Conservation (phyloP, 352 stramenopile species). For the Phytopythium delawarense region DNA sequence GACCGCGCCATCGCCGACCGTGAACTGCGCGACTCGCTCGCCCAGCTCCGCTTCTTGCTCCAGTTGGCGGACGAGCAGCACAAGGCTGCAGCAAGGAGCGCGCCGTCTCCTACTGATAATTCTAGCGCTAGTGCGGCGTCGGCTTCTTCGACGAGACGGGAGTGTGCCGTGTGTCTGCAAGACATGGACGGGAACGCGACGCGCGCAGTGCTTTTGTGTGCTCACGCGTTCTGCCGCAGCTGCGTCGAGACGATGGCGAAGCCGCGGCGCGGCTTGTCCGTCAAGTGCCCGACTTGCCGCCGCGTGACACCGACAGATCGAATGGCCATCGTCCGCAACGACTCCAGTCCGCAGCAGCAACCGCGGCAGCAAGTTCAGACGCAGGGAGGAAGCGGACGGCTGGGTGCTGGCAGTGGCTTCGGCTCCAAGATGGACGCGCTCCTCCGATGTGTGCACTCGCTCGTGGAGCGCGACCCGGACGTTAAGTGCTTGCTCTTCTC, state of each 20-base stretch:
- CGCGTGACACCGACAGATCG: slow-evolving; percentile 19
- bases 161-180: slow-evolving; percentile 82
- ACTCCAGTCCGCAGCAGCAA: neutral
- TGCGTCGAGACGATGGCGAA: slow-evolving; percentile 41
- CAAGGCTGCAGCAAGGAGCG: neutral
- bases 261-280: slow-evolving; percentile 14
- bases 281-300: slow-evolving; percentile 63
- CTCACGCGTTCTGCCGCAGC: slow-evolving; percentile 72
- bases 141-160: slow-evolving; percentile 14
- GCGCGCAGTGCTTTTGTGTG: slow-evolving; percentile 78
- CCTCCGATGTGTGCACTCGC: slow-evolving; percentile 34
- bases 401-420: slow-evolving; percentile 25
- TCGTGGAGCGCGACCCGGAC: slow-evolving; percentile 41
- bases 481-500: slow-evolving; percentile 91
- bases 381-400: neutral
- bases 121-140: neutral
- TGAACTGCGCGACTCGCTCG: slow-evolving; percentile 44
- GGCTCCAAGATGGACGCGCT: slow-evolving; percentile 75
- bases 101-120: neutral
- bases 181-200: slow-evolving; percentile 36
- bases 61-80: slow-evolving; percentile 32
- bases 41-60: slow-evolving; percentile 57
- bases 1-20: slow-evolving; percentile 38
- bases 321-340: slow-evolving; percentile 14
- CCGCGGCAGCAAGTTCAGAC: neutral